Percentiles rank a stretch among this genome's conserved stretches.
phyloP scores from a whole-genome alignment of 2,329 filamentous ascomycete genomes.

The Calonectria pseudoreteaudii region DNA sequence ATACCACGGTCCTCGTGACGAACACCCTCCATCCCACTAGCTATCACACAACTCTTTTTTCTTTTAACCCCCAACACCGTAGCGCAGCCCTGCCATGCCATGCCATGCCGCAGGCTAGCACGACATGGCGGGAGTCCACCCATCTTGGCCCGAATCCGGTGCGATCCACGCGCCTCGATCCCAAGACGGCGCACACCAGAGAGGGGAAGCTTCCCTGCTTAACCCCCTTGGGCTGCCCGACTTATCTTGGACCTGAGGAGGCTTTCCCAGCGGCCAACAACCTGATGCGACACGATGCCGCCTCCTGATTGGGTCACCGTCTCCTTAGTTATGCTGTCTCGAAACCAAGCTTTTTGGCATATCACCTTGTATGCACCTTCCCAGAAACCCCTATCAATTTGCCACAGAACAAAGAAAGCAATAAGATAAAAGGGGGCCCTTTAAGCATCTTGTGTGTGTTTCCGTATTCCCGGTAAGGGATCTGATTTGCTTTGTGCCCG shows the following conservation, averaged over 20 bases:
- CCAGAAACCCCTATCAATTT: constrained; percentile 30
- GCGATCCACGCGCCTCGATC: constrained; percentile 30
- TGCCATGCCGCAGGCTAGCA: constrained; percentile 20
- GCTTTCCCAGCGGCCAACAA: not conserved
- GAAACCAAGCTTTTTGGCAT: constrained; percentile 7
- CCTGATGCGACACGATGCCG: not conserved
- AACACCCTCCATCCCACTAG: constrained; percentile 29
- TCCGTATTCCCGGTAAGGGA: constrained; percentile 26
- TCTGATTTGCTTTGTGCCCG: constrained; percentile 32
- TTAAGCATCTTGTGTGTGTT: constrained; percentile 3
- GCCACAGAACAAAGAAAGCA: constrained; percentile 38
- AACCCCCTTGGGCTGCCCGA: constrained; percentile 7
- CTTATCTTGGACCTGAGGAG: constrained; percentile 7
- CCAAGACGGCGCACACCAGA: constrained; percentile 20
- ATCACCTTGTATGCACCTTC: not conserved
- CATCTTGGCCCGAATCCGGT: constrained; percentile 13
- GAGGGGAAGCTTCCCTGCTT: constrained; percentile 24
- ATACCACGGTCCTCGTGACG: constrained; percentile 38
- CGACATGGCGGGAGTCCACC: constrained; percentile 12
- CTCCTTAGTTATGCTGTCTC: constrained; percentile 9
- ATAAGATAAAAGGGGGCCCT: constrained; percentile 20
- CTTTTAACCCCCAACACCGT: not conserved
- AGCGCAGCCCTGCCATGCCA: constrained; percentile 23
- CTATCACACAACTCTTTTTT: constrained; percentile 23
- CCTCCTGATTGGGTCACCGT: constrained; percentile 1